Evolutionary conservation across 805 yeast genomes (phyloP).

Genomic region (Yarrowia deformans): DNA sequence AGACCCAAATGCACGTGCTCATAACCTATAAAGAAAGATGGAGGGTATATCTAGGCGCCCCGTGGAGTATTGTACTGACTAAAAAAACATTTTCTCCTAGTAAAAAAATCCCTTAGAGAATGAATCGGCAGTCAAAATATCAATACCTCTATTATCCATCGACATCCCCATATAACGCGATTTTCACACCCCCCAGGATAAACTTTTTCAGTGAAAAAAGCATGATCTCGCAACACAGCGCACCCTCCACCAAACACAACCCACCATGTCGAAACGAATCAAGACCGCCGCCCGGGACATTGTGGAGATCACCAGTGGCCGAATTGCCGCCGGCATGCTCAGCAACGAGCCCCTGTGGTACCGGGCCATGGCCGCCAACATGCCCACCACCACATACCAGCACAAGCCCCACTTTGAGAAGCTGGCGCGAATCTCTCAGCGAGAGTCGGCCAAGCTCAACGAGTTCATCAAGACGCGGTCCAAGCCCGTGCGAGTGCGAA

Average conservation of each 20-base stretch:
- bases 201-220: slow-evolving; percentile 13
- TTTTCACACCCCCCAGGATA: neutral
- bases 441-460: slow-evolving; percentile 44
- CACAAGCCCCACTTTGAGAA: slow-evolving; percentile 51
- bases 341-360: slow-evolving; percentile 85
- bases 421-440: slow-evolving; percentile 57
- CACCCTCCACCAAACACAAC: neutral
- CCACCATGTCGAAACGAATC: slow-evolving; percentile 72
- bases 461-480: slow-evolving; percentile 51
- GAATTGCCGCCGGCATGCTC: slow-evolving; percentile 68
- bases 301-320: slow-evolving; percentile 80
- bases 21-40: too few species aligned
- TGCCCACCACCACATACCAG: slow-evolving; percentile 60
- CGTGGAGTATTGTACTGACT: too few species aligned
- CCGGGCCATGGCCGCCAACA: slow-evolving; percentile 79
- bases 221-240: neutral
- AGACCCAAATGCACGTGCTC: too few species aligned
- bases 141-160: neutral
- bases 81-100: too few species aligned
- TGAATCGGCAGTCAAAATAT: too few species aligned
- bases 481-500: slow-evolving; percentile 46
- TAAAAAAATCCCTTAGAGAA: too few species aligned
- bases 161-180: neutral
- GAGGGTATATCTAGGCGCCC: too few species aligned
- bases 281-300: slow-evolving; percentile 68